Base-by-base conservation (phyloP, 495 filamentous ascomycete genomes). In the Chlorociboria aeruginascens region DNA sequence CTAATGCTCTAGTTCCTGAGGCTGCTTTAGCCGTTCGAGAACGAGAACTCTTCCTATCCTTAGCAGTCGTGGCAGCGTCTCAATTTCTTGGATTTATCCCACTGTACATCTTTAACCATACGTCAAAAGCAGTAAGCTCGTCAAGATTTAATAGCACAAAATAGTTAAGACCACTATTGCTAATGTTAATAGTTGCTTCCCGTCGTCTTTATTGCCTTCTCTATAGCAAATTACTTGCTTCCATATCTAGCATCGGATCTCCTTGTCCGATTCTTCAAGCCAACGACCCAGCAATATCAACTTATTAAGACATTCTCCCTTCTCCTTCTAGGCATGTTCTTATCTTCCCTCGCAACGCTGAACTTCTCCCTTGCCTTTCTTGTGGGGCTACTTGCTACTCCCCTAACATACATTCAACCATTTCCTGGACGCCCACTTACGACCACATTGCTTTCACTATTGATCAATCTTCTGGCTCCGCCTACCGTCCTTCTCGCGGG, bases 331-430 rank as follows among this genome's bases (percentile, higher is more conserved):
- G 93, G 93, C 54, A 82, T 94, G 65, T 86, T 84, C 64, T 82
- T 98, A 52, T 86, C 87, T 41, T 81, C 90, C 3, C 83, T 98
- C 32, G 89, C 90, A 12, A 98, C 93, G 2, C 80, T 98, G 42
- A 98, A 98, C 67, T 98, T 98, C 73, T 85, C 83, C 20, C 83
- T 97, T 28, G 81, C 87, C 34, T 81, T 96, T 65, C 69, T 95
- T 41, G 68, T 96, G 53, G 92, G 92, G 35, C 67, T 97, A 2
- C 66, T 89, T 41, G 74, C 85, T 33, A 61, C 76, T 9, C 90
- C 89, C 3, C 69, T 96, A 7, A 79, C 77, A 14, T 95, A 94
- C 61, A 60, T 84, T 32, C 68, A 67, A 16, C 76, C 76, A 0
- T 63, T 76, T 41, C 64, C 70, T 6, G 61, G 56, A 40, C 45